A percentile compares a stretch with the other conserved stretches of the same genome.
phyloP scores from a whole-genome alignment of 495 filamentous ascomycete species.

The Evernia prunastri region DNA sequence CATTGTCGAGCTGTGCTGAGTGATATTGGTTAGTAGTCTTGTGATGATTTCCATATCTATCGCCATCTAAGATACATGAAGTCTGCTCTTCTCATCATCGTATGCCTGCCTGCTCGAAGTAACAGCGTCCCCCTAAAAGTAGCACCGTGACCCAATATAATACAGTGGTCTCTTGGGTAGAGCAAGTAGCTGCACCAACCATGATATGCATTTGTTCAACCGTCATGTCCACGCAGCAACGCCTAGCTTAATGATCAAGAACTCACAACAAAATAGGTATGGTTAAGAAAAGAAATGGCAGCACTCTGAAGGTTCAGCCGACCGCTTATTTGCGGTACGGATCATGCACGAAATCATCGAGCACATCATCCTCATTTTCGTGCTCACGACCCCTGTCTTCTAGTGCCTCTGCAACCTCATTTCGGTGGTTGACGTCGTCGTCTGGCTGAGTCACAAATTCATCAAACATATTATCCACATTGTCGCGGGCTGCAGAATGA shows the following conservation, averaged over 20 bases:
- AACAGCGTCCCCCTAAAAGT: not conserved
- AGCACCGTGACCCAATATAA: not conserved
- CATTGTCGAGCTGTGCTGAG: not conserved
- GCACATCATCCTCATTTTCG: slow-evolving; percentile 24
- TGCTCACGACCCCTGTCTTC: slow-evolving; percentile 25
- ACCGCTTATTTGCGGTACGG: slow-evolving; percentile 13
- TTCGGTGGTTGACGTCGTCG: slow-evolving; percentile 25
- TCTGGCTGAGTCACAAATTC: slow-evolving; percentile 28
- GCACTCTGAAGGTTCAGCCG: not conserved
- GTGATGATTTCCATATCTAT: not conserved
- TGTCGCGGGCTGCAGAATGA: slow-evolving; percentile 14
- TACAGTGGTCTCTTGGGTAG: not conserved
- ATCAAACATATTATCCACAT: slow-evolving; percentile 26
- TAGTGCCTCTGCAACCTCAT: slow-evolving; percentile 26
- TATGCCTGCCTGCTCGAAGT: not conserved
- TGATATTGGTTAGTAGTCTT: not conserved
- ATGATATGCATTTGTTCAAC: not conserved
- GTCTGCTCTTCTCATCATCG: not conserved
- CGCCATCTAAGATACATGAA: slow-evolving; percentile 1
- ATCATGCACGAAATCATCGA: slow-evolving; percentile 18
- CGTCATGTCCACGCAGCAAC: slow-evolving; percentile 12
- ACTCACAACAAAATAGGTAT: not conserved
- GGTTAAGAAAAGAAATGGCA: not conserved
- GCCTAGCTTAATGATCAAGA: slow-evolving; percentile 13
- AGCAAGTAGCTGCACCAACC: not conserved